phyloP scores from a whole-genome alignment of 805 yeast genomes.

The Sugiyamaella chiloensis region DNA sequence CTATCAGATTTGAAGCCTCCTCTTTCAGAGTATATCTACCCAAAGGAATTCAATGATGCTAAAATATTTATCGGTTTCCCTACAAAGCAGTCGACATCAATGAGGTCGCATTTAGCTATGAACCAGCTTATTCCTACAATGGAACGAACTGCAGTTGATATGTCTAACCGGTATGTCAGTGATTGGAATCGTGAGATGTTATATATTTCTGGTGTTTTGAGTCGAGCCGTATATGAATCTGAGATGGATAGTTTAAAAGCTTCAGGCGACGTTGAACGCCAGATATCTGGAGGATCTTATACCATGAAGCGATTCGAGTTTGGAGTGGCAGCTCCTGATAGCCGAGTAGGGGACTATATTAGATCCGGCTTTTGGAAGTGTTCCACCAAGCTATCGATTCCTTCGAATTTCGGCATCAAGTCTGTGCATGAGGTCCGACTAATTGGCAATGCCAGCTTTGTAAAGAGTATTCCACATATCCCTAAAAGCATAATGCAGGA shows the following conservation, averaged over 20 bases:
- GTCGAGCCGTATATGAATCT: conserved; percentile 35
- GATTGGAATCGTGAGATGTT: conserved; percentile 41
- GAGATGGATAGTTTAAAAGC: conserved; percentile 28
- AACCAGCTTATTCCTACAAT: conserved; percentile 42
- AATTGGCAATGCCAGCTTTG: conserved; percentile 26
- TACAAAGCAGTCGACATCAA: conserved; percentile 39
- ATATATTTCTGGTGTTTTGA: conserved; percentile 37
- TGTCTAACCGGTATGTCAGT: conserved; percentile 39
- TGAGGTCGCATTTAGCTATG: conserved; percentile 36
- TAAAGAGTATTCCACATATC: conserved; percentile 29
- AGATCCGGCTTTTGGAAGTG: conserved; percentile 38
- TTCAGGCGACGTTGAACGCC: not conserved
- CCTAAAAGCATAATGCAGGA: conserved; percentile 21
- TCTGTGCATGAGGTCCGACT: conserved; percentile 31
- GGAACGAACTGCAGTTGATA: conserved; percentile 42
- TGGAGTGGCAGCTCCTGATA: conserved; percentile 37
- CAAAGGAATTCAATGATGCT: conserved; percentile 35
- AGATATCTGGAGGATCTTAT: conserved; percentile 24
- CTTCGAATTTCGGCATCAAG: conserved; percentile 33
- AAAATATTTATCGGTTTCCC: conserved; percentile 42
- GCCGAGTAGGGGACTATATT: conserved; percentile 33
- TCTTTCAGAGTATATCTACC: conserved; percentile 36
- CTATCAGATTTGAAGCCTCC: conserved; percentile 33
- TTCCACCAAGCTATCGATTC: conserved; percentile 27
- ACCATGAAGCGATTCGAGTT: conserved; percentile 32